Percentiles rank a stretch among this genome's conserved stretches.
phyloP scores from a whole-genome alignment of 805 yeast species.

The Lipomyces yamanashiensis region DNA sequence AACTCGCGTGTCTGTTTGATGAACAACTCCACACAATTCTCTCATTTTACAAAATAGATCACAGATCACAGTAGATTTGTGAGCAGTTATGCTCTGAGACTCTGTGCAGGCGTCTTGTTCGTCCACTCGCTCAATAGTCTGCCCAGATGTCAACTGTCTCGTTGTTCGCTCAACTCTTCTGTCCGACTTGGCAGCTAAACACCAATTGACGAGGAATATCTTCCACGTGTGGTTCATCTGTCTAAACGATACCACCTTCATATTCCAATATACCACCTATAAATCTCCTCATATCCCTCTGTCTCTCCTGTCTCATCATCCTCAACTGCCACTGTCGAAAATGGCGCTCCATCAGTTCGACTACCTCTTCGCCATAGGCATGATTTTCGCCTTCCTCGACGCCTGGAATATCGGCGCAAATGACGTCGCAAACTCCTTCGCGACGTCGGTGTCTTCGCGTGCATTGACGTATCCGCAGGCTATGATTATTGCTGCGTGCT shows the following conservation, averaged over 20 bases:
- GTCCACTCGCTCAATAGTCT: too few species aligned
- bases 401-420: constrained; percentile 84
- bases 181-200: too few species aligned
- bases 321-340: background rate
- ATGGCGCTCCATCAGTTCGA: constrained; percentile 59
- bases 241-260: too few species aligned
- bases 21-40: too few species aligned
- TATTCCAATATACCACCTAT: background rate
- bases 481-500: constrained; percentile 68
- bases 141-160: too few species aligned
- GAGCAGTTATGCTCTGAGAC: too few species aligned
- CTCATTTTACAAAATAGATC: too few species aligned
- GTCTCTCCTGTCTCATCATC: background rate
- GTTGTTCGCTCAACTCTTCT: too few species aligned
- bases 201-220: too few species aligned
- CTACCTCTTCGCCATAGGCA: constrained; percentile 65
- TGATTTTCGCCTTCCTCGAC: constrained; percentile 74
- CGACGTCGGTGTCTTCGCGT: constrained; percentile 74
- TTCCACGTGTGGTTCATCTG: background rate
- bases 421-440: constrained; percentile 75
- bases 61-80: too few species aligned
- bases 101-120: too few species aligned
- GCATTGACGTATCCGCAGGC: constrained; percentile 76
- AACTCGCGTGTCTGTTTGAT: too few species aligned
- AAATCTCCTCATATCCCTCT: background rate